phyloP scores from a whole-genome alignment of 208 protist species.

The Wallacemonas sp. region DNA sequence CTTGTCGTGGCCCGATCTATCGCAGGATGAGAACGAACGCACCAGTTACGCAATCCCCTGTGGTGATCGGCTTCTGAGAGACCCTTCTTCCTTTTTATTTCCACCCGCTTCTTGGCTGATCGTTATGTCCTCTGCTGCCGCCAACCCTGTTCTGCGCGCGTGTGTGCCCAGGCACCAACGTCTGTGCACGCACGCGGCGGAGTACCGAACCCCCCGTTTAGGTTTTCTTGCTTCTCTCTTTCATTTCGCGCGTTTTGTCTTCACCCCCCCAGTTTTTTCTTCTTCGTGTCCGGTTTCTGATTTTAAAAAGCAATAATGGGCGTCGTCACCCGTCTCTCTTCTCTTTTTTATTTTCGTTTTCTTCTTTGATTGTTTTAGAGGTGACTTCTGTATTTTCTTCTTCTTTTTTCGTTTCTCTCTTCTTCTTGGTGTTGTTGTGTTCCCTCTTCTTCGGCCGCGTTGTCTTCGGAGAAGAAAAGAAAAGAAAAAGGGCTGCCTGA shows the following conservation, averaged over 20 bases:
- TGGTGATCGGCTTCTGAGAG: too few species aligned
- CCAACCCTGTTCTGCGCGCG: too few species aligned
- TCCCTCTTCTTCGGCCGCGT: background rate
- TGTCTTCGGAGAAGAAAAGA: background rate
- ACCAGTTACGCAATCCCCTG: too few species aligned
- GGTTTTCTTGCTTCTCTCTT: slow-evolving; percentile 9
- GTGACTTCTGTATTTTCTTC: slow-evolving; percentile 8
- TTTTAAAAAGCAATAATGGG: slow-evolving; percentile 1
- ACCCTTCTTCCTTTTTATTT: too few species aligned
- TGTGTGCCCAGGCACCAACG: too few species aligned
- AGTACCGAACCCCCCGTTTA: background rate
- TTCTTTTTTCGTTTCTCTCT: slow-evolving; percentile 5
- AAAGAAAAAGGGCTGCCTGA: too few species aligned
- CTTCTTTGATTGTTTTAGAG: slow-evolving; percentile 7
- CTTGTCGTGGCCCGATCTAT: too few species aligned
- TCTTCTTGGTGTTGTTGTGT: slow-evolving; percentile 5
- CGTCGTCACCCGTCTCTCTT: background rate
- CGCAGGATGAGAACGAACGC: too few species aligned
- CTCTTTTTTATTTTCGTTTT: slow-evolving; percentile 11
- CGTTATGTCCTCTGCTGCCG: too few species aligned
- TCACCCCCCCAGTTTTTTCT: background rate
- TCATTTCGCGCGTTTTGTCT: background rate
- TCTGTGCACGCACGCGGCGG: too few species aligned
- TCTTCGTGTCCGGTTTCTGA: background rate
- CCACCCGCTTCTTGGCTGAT: too few species aligned